Evolutionary conservation across 441 rosid genomes (phyloP).

Genomic region (Geranium incanum): DNA sequence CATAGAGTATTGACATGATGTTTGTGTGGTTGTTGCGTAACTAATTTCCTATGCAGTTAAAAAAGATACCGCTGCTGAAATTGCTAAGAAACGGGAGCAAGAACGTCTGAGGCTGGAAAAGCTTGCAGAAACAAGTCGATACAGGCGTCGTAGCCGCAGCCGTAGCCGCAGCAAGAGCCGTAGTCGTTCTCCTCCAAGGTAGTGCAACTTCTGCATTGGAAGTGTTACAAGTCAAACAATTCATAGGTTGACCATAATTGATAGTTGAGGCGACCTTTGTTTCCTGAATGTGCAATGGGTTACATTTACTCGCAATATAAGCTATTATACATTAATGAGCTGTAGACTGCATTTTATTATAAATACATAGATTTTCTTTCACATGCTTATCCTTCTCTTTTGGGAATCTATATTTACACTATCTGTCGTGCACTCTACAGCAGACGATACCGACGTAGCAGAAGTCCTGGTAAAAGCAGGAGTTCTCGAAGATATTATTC

Average conservation of each 20-base stretch:
- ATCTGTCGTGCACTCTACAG: background rate
- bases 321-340: no score
- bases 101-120: constrained; percentile 82
- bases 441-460: constrained; percentile 50
- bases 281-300: background rate
- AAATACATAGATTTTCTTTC: background rate
- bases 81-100: constrained; percentile 85
- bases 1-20: background rate
- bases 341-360: background rate
- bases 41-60: constrained; percentile 47
- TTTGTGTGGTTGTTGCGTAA: constrained; percentile 1
- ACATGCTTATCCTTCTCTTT: background rate
- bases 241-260: background rate
- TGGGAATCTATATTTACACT: background rate
- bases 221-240: background rate
- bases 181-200: constrained; percentile 86
- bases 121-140: constrained; percentile 75
- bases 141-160: constrained; percentile 41
- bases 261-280: background rate
- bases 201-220: constrained; percentile 14
- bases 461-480: constrained; percentile 55
- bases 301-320: no score
- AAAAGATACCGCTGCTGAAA: constrained; percentile 88
- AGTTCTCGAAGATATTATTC: constrained; percentile 49
- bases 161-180: constrained; percentile 67